These are phyloP conservation scores for Pezicula carpinea DNA, from an alignment of 2,329 filamentous ascomycete species.

Conservation along the genomic window DNA sequence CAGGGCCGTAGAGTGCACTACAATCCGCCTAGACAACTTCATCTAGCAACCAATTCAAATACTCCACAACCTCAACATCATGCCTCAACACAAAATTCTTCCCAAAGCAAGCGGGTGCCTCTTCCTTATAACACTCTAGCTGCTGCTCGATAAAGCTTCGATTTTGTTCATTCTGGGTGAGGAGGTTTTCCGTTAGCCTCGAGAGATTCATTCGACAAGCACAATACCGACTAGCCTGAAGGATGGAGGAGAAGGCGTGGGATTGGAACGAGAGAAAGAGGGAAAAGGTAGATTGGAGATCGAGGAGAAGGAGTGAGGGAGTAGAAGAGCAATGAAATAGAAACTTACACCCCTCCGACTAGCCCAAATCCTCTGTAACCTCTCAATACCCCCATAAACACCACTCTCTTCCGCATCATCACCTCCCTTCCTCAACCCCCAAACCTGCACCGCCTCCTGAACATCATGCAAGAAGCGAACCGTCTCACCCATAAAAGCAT, in stretches of 20 bases:
- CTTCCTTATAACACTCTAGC: constrained; percentile 20
- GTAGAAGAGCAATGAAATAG: neutral
- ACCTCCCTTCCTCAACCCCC: constrained; percentile 13
- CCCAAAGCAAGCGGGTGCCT: constrained; percentile 20
- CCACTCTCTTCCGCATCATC: constrained; percentile 14
- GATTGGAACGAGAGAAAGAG: neutral
- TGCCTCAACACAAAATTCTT: constrained; percentile 27
- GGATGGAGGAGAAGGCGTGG: no score
- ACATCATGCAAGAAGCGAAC: constrained; percentile 23
- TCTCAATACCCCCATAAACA: constrained; percentile 20
- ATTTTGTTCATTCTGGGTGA: constrained; percentile 24
- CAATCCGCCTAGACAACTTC: constrained; percentile 17
- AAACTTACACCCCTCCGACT: constrained; percentile 25
- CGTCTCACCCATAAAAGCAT: constrained; percentile 22
- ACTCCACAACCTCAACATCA: constrained; percentile 30
- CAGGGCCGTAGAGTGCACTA: no score
- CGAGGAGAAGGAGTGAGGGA: neutral
- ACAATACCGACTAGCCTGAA: no score
- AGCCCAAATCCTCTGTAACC: constrained; percentile 29
- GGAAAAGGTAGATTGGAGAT: neutral
- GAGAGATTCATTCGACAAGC: no score
- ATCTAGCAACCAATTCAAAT: constrained; percentile 30
- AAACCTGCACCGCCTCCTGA: constrained; percentile 21
- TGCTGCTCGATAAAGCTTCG: constrained; percentile 30
- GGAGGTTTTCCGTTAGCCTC: neutral